Percentiles rank a stretch among this genome's conserved stretches.
phyloP scores from a whole-genome alignment of 2,329 filamentous ascomycete genomes.

The Talaromyces sp. region DNA sequence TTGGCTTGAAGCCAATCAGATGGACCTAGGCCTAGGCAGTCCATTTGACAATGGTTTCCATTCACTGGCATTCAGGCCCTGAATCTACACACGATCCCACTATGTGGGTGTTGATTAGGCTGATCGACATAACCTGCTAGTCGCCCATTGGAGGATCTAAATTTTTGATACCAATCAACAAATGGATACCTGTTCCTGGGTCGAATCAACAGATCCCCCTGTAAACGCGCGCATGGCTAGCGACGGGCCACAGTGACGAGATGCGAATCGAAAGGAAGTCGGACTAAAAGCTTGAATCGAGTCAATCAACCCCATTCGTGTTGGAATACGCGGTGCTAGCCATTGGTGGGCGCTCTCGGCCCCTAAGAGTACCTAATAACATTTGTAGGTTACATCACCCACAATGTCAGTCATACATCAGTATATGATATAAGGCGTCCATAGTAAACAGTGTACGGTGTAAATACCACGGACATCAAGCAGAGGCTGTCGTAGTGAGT shows the following conservation, averaged over 20 bases:
- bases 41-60: not conserved
- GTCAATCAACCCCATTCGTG: not conserved
- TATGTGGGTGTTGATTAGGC: not conserved
- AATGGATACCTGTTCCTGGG: not conserved
- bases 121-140: not conserved
- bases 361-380: not conserved
- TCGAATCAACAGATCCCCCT: not conserved
- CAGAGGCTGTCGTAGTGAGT: not conserved
- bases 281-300: not conserved
- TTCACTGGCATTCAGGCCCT: not conserved
- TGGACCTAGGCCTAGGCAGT: not conserved
- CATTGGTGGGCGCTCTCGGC: not conserved
- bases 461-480: not conserved
- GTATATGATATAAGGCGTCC: not conserved
- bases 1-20: not conserved
- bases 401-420: not conserved
- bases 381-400: not conserved
- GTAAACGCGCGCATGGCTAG: not conserved
- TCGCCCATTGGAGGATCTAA: not conserved
- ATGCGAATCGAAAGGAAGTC: not conserved
- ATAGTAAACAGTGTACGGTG: not conserved
- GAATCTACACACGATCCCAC: not conserved
- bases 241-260: not conserved
- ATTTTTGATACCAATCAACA: not conserved
- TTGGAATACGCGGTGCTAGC: not conserved